Conservation (phyloP, 352 stramenopile species). For the Phytophthora citricola region DNA sequence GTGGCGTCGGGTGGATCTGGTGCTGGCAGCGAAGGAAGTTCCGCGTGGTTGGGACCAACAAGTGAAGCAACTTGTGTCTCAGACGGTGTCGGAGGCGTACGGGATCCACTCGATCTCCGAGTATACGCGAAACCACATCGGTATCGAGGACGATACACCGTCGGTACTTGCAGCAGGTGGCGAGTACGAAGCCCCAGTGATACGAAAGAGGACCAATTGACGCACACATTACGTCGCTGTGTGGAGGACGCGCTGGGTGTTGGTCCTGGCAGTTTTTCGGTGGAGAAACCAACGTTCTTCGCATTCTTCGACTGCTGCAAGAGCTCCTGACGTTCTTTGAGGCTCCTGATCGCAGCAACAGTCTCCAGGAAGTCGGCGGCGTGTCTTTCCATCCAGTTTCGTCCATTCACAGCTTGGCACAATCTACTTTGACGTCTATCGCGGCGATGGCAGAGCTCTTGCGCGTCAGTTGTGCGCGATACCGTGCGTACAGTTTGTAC, state of each 20-base stretch:
- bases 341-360: slow-evolving; percentile 4
- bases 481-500: slow-evolving; percentile 32
- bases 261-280: slow-evolving; percentile 4
- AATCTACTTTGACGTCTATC: slow-evolving; percentile 26
- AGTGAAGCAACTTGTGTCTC: slow-evolving; percentile 23
- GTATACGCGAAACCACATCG: slow-evolving; percentile 29
- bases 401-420: slow-evolving; percentile 21
- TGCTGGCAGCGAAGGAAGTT: slow-evolving; percentile 32
- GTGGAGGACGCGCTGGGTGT: slow-evolving; percentile 32
- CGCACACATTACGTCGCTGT: slow-evolving; percentile 31
- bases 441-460: slow-evolving; percentile 39
- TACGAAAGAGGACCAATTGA: slow-evolving; percentile 31
- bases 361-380: slow-evolving; percentile 8
- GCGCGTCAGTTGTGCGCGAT: slow-evolving; percentile 32
- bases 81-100: slow-evolving; percentile 29
- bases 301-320: slow-evolving; percentile 40
- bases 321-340: slow-evolving; percentile 27
- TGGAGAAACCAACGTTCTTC: slow-evolving; percentile 20
- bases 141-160: slow-evolving; percentile 1
- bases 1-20: slow-evolving; percentile 38
- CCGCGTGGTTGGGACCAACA: slow-evolving; percentile 21
- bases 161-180: not conserved
- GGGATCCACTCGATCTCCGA: slow-evolving; percentile 15
- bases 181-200: slow-evolving; percentile 4
- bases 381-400: slow-evolving; percentile 1